A percentile compares a stretch with the other conserved stretches of the same genome.
Conservation (phyloP, 768 basidiomycete species). For the Floccularia luteovirens region DNA sequence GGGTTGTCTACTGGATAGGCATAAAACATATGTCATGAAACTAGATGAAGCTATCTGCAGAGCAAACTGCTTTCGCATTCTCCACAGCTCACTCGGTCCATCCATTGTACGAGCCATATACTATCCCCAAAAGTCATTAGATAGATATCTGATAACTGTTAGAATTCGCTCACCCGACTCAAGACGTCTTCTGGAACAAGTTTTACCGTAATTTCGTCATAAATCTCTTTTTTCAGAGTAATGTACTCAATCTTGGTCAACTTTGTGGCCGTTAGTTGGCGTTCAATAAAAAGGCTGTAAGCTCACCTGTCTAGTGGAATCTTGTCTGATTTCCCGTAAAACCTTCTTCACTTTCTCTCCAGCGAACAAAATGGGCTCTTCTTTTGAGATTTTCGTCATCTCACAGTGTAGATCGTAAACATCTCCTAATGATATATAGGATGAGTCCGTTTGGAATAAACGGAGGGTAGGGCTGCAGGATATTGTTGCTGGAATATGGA, state of each 20-base stretch:
- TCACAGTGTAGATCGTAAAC: slow-evolving; percentile 90
- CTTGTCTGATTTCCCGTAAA: slow-evolving; percentile 50
- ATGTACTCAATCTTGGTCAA: slow-evolving; percentile 58
- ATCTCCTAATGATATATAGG: slow-evolving; percentile 86
- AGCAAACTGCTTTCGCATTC: slow-evolving; percentile 96
- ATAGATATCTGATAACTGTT: not conserved
- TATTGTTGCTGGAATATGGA: slow-evolving; percentile 86
- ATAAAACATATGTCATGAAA: slow-evolving; percentile 89
- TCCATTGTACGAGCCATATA: slow-evolving; percentile 89
- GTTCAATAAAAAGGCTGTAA: slow-evolving; percentile 1
- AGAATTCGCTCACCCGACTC: slow-evolving; percentile 50
- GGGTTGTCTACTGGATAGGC: slow-evolving; percentile 77
- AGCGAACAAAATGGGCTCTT: slow-evolving; percentile 81
- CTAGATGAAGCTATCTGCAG: slow-evolving; percentile 80
- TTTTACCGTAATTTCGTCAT: slow-evolving; percentile 83
- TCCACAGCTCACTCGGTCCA: slow-evolving; percentile 82
- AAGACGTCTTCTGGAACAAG: slow-evolving; percentile 87
- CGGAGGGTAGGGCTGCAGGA: slow-evolving; percentile 80
- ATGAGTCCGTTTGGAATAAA: slow-evolving; percentile 85
- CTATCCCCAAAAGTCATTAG: slow-evolving; percentile 29
- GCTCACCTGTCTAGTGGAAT: slow-evolving; percentile 35
- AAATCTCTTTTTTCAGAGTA: slow-evolving; percentile 72
- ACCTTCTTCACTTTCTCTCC: slow-evolving; percentile 80
- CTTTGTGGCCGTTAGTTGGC: slow-evolving; percentile 21
- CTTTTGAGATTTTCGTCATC: slow-evolving; percentile 64